Conservation (phyloP, 768 basidiomycete species). For the Serendipita sp. region DNA sequence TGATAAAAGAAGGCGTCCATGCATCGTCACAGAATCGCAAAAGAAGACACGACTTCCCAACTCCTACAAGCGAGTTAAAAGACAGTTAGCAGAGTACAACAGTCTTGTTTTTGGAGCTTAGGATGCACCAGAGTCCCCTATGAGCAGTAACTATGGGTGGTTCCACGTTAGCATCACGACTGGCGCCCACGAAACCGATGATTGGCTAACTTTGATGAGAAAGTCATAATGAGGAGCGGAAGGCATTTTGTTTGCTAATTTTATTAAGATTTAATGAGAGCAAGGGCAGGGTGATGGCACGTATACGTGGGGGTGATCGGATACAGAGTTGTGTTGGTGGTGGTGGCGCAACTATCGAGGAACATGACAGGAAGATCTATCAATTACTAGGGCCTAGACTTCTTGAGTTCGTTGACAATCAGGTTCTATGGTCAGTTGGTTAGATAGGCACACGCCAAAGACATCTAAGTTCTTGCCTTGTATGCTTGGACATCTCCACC, state of each 20-base stretch:
- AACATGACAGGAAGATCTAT: no score
- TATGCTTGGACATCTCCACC: constrained; percentile 81
- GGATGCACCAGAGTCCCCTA: constrained; percentile 76
- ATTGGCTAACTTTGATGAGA: constrained; percentile 60
- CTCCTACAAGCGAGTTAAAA: constrained; percentile 34
- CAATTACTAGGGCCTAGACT: constrained; percentile 17
- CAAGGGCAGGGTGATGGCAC: not conserved
- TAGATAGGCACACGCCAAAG: not conserved
- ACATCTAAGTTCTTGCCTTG: constrained; percentile 38
- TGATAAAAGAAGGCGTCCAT: constrained; percentile 98
- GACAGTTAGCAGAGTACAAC: not conserved
- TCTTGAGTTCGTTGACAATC: constrained; percentile 57
- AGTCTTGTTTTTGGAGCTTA: not conserved
- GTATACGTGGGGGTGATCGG: not conserved
- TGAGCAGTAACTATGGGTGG: constrained; percentile 63
- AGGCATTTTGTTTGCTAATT: not conserved
- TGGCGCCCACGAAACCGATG: not conserved
- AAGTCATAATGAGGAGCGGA: constrained; percentile 92
- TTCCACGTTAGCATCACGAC: not conserved
- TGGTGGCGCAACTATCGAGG: no score
- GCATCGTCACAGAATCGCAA: constrained; percentile 98
- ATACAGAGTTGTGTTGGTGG: not conserved
- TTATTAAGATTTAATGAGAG: not conserved
- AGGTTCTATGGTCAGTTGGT: constrained; percentile 32
- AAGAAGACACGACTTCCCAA: constrained; percentile 91